phyloP scores from a whole-genome alignment of 2,329 filamentous ascomycete genomes.

The Penicillium occitanis region DNA sequence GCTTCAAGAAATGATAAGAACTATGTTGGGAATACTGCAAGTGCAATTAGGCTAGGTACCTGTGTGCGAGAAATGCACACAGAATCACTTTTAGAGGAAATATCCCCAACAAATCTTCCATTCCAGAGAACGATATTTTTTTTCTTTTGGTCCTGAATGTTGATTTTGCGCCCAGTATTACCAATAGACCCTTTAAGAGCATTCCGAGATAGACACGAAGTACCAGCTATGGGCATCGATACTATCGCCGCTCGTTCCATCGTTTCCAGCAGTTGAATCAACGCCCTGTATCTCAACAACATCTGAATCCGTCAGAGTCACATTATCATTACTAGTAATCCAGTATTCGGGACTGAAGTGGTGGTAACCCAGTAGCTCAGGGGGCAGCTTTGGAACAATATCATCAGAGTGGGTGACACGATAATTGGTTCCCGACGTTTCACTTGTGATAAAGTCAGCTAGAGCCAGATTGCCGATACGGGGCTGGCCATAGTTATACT shows the following conservation, averaged over 20 bases:
- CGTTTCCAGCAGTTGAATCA: conserved; percentile 36
- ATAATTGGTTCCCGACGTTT: conserved; percentile 33
- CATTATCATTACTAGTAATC: conserved; percentile 36
- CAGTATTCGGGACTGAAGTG: conserved; percentile 45
- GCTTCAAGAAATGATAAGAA: background rate
- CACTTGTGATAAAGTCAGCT: conserved; percentile 40
- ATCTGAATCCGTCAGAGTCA: conserved; percentile 33
- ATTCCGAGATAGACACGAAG: conserved; percentile 18
- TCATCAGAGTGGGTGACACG: conserved; percentile 43
- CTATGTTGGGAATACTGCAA: background rate
- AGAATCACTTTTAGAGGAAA: background rate
- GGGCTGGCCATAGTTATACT: conserved; percentile 47
- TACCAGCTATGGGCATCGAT: conserved; percentile 39
- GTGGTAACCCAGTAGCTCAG: conserved; percentile 32
- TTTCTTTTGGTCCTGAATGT: background rate
- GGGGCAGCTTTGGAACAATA: conserved; percentile 41
- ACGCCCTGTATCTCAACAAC: conserved; percentile 37
- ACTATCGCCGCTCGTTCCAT: conserved; percentile 28
- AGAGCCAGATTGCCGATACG: conserved; percentile 43
- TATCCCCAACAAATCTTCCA: background rate
- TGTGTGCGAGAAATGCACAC: background rate
- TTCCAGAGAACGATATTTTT: background rate
- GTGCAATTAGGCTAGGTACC: background rate
- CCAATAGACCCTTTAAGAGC: background rate
- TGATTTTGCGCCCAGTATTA: background rate